These are phyloP conservation scores for Citrus reticulata DNA, from an alignment of 345 rosid genomes.

Conservation along the genomic window DNA sequence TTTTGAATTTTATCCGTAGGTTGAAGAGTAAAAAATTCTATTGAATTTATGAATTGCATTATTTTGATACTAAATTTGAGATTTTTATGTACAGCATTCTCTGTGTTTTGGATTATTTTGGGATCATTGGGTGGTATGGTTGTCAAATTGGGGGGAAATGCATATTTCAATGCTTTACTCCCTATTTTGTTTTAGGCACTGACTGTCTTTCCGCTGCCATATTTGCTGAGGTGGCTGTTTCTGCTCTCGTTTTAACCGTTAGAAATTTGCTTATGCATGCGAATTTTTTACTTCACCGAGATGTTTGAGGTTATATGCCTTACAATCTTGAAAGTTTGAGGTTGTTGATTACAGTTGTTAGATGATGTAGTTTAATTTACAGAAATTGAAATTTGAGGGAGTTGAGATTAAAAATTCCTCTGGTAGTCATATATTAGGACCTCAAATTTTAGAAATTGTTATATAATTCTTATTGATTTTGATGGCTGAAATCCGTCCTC, in stretches of 20 bases:
- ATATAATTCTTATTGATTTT: not conserved
- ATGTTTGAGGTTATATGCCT: not conserved
- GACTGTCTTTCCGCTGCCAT: not conserved
- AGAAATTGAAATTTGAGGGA: not conserved
- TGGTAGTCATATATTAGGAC: not conserved
- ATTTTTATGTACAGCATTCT: not conserved
- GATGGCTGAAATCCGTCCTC: constrained; percentile 9
- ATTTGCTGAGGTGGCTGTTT: not conserved
- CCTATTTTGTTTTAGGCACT: not conserved
- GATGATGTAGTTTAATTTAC: not conserved
- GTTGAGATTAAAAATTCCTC: not conserved
- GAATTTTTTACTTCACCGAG: not conserved
- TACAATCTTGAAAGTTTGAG: not conserved
- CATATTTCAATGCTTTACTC: not conserved
- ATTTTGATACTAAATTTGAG: not conserved
- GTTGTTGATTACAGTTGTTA: not conserved
- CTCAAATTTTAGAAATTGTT: not conserved
- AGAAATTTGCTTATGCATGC: not conserved
- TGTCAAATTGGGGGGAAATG: not conserved
- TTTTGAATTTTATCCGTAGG: not conserved
- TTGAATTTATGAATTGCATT: not conserved
- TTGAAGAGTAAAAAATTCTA: not conserved
- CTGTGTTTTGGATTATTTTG: not conserved
- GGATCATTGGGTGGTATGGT: not conserved
- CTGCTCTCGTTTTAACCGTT: not conserved